Percentiles rank a stretch among this genome's conserved stretches.
These are phyloP conservation scores for Phytophthora tubulina DNA, from an alignment of 352 stramenopile species.

Conservation along the genomic window DNA sequence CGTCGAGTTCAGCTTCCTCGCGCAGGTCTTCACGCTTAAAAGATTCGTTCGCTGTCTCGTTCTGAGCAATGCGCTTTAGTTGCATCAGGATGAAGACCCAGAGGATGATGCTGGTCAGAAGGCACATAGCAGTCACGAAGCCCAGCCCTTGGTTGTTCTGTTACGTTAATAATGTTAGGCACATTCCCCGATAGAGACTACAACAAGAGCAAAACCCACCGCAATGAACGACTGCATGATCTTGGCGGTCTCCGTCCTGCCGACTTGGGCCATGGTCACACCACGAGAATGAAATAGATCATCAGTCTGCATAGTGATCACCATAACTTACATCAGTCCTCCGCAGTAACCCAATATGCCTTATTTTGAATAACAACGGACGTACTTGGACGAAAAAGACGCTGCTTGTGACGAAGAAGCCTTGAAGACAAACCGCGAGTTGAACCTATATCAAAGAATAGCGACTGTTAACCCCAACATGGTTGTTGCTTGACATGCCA, in stretches of 20 bases:
- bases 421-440: constrained; percentile 58
- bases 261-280: constrained; percentile 26
- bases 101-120: constrained; percentile 69
- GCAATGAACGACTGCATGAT: constrained; percentile 67
- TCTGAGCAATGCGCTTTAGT: constrained; percentile 73
- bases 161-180: constrained; percentile 10
- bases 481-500: not conserved
- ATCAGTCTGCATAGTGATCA: constrained; percentile 40
- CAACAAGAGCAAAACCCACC: constrained; percentile 35
- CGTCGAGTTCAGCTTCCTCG: constrained; percentile 63
- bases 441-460: constrained; percentile 43
- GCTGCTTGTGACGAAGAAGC: constrained; percentile 60
- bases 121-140: constrained; percentile 71
- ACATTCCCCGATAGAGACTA: not conserved
- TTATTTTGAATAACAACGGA: not conserved
- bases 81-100: constrained; percentile 84
- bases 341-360: not conserved
- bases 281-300: constrained; percentile 40
- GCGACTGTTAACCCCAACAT: not conserved
- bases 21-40: constrained; percentile 86
- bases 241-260: constrained; percentile 39
- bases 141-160: constrained; percentile 73
- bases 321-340: constrained; percentile 6
- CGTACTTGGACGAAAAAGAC: constrained; percentile 64
- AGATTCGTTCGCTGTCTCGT: constrained; percentile 82